Evolutionary conservation across 2,329 filamentous ascomycete species (phyloP), one percentile per base, ranked within the genome.

Genomic region (Penicillium sp.): DNA sequence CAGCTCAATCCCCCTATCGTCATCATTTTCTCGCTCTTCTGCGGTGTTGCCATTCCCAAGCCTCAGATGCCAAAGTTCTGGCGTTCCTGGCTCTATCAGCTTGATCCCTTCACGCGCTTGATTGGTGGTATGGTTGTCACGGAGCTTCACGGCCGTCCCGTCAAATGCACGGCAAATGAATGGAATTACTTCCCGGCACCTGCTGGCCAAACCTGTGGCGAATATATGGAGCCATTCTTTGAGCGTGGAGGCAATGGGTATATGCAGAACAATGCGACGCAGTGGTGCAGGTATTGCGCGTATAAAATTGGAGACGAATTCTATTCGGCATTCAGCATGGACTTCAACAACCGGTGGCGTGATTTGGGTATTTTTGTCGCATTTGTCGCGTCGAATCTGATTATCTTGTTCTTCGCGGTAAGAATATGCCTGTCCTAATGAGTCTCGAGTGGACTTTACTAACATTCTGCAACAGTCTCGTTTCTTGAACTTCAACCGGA

Each of bases 21-120:
- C 76, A 91, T 95, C 74, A 87, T 89, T 60, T 94, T 96, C 71
- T 85, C 89, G 1, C 84, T 96, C 26, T 96, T 96, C 85, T 96
- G 91, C 71, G 92, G 92, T 76, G 92, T 96, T 63, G 90, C 91
- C 0, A 91, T 96, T 54, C 89, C 92, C 0, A 85, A 88, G 45
- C 85, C 88, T 0, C 87, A 91, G 75, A 96, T 96, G 78, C 89
- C 91, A 1, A 80, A 78, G 1, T 93, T 93, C 79, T 95, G 90
- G 90, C 84, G 88, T 37, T 82, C 84, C 1, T 95, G 91, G 91
- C 82, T 95, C 7, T 93, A 93, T 80, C 82, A 94, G 75, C 86
- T 96, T 16, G 88, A 93, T 71, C 92, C 92, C 2, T 92, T 95
- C 76, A 96, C 91, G 0, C 87, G 91, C 6, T 85, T 96, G 33